These are phyloP conservation scores for Bjerkandera adusta DNA, from an alignment of 1,284 basidiomycete genomes.

Conservation along the genomic window DNA sequence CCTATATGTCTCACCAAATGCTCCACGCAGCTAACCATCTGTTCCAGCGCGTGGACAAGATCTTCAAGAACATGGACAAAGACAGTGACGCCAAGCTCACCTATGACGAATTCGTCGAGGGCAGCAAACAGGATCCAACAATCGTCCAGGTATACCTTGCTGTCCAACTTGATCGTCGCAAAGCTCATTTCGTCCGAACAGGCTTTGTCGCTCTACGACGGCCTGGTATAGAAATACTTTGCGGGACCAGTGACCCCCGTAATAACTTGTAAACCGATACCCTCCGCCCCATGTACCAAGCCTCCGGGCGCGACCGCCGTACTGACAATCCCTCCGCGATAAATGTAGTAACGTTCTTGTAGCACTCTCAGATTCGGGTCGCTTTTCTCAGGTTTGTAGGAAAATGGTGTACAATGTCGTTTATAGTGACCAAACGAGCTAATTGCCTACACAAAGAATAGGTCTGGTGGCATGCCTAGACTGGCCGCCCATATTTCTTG, in stretches of 20 bases:
- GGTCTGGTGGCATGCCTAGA: slow-evolving; percentile 9
- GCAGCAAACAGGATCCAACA: slow-evolving; percentile 96
- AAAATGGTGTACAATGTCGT: slow-evolving; percentile 4
- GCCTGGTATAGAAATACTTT: slow-evolving; percentile 51
- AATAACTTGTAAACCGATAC: not conserved
- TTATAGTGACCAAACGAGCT: slow-evolving; percentile 3
- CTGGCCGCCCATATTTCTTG: slow-evolving; percentile 65
- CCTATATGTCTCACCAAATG: not conserved
- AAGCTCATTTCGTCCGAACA: slow-evolving; percentile 32
- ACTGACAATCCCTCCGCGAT: slow-evolving; percentile 2
- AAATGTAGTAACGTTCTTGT: no score
- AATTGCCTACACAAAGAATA: not conserved
- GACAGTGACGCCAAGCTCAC: slow-evolving; percentile 89
- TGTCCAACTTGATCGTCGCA: no score
- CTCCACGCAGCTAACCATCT: not conserved
- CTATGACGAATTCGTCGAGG: slow-evolving; percentile 95
- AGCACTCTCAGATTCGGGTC: no score
- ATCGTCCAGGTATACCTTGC: slow-evolving; percentile 83
- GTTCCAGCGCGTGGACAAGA: slow-evolving; percentile 93
- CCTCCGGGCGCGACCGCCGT: not conserved
- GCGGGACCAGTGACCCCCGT: not conserved
- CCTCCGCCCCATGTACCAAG: not conserved
- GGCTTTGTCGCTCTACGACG: slow-evolving; percentile 79
- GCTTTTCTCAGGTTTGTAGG: no score
- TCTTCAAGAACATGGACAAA: slow-evolving; percentile 91